Evolutionary conservation across 352 stramenopile species (phyloP).

Genomic region (Phytophthora nicotianae): DNA sequence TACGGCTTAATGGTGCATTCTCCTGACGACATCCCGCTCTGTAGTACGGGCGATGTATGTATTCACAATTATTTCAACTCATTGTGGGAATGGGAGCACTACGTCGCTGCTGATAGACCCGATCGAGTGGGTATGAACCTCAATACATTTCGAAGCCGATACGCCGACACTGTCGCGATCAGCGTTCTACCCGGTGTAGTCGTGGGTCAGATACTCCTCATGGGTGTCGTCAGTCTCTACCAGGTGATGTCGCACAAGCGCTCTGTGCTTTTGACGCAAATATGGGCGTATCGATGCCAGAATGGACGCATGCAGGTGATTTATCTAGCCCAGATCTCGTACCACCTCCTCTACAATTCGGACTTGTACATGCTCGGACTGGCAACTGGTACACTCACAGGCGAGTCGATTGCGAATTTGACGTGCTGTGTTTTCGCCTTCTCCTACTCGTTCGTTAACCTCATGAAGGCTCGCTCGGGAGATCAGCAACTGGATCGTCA

Average conservation of each 20-base stretch:
- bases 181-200: slow-evolving; percentile 33
- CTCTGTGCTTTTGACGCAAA: slow-evolving; percentile 37
- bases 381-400: slow-evolving; percentile 29
- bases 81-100: background rate
- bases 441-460: slow-evolving; percentile 32
- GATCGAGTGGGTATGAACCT: background rate
- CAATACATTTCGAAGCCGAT: background rate
- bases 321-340: slow-evolving; percentile 36
- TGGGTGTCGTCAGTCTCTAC: slow-evolving; percentile 30
- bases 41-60: background rate
- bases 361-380: slow-evolving; percentile 37
- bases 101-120: background rate
- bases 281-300: slow-evolving; percentile 40
- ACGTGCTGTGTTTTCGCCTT: slow-evolving; percentile 39
- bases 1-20: slow-evolving; percentile 38
- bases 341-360: slow-evolving; percentile 38
- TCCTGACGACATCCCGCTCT: slow-evolving; percentile 30
- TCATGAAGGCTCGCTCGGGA: slow-evolving; percentile 26
- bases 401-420: slow-evolving; percentile 34
- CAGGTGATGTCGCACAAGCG: slow-evolving; percentile 36
- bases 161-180: background rate
- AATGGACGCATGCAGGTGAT: slow-evolving; percentile 37
- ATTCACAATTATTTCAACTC: slow-evolving; percentile 12
- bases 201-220: background rate
- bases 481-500: slow-evolving; percentile 37